Percentiles rank a stretch among this genome's conserved stretches.
Conservation (phyloP, 371 early-diverging fungal species). For the Actinomortierella wolfii region DNA sequence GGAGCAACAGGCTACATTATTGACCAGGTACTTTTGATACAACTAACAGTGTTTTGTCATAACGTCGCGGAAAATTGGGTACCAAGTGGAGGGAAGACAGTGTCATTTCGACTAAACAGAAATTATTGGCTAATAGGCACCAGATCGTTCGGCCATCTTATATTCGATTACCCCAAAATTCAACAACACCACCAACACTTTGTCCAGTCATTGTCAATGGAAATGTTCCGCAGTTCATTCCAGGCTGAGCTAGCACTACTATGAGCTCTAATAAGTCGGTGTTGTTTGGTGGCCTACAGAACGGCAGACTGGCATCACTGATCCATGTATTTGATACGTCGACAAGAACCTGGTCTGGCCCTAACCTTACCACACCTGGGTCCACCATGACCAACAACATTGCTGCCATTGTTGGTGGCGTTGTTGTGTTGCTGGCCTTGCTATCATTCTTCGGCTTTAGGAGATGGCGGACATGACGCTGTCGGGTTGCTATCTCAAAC, state of each 20-base stretch:
- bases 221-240: constrained; percentile 27
- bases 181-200: constrained; percentile 6
- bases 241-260: constrained; percentile 12
- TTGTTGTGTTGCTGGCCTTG: constrained; percentile 23
- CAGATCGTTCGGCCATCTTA: constrained; percentile 4
- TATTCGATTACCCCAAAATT: constrained; percentile 23
- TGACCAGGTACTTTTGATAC: constrained; percentile 16
- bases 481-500: neutral
- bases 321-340: constrained; percentile 27
- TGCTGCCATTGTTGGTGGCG: constrained; percentile 35
- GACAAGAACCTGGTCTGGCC: constrained; percentile 19
- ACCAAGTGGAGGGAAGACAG: too few species aligned
- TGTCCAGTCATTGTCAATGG: constrained; percentile 5
- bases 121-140: too few species aligned
- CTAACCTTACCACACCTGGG: constrained; percentile 8
- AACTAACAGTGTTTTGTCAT: too few species aligned
- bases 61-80: too few species aligned
- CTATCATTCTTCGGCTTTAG: constrained; percentile 20
- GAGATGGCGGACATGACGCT: constrained; percentile 8
- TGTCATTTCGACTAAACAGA: too few species aligned
- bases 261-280: constrained; percentile 9
- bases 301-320: neutral
- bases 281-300: constrained; percentile 12
- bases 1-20: constrained; percentile 25
- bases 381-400: neutral